Conservation (phyloP, 2,329 filamentous ascomycete species). For the Scytalidium sp. region DNA sequence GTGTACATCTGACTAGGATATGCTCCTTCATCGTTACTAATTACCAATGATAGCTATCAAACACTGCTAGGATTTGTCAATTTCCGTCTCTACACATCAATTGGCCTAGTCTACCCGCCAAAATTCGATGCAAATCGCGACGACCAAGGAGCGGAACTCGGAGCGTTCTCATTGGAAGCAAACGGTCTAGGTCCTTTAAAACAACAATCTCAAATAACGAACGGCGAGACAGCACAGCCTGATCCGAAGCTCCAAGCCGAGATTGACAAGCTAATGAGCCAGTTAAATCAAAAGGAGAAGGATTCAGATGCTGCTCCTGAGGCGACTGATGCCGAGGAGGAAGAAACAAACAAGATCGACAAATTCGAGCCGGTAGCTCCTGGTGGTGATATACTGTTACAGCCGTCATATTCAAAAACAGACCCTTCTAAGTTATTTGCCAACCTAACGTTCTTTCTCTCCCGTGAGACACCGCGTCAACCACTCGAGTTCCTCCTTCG, state of each 20-base stretch:
- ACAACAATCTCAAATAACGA: slow-evolving; percentile 49
- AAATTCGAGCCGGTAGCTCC: slow-evolving; percentile 84
- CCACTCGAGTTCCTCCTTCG: slow-evolving; percentile 90
- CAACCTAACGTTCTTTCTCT: slow-evolving; percentile 87
- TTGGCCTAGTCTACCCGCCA: slow-evolving; percentile 92
- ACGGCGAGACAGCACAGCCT: slow-evolving; percentile 48
- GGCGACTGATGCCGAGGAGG: slow-evolving; percentile 33
- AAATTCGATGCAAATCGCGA: slow-evolving; percentile 88
- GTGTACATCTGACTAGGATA: too few relatives aligned
- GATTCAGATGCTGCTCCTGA: slow-evolving; percentile 38
- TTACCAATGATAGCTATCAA: slow-evolving; percentile 41
- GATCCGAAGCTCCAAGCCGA: slow-evolving; percentile 63
- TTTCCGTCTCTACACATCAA: slow-evolving; percentile 86
- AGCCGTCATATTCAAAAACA: slow-evolving; percentile 66
- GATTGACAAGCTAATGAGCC: slow-evolving; percentile 66
- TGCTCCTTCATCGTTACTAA: neutral
- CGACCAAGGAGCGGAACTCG: slow-evolving; percentile 84
- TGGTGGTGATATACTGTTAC: slow-evolving; percentile 80
- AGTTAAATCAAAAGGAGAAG: slow-evolving; percentile 56
- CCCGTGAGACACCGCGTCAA: slow-evolving; percentile 86
- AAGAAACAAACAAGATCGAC: slow-evolving; percentile 69
- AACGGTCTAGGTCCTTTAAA: slow-evolving; percentile 56
- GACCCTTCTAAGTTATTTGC: slow-evolving; percentile 77
- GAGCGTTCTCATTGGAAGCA: slow-evolving; percentile 86
- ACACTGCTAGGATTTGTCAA: slow-evolving; percentile 95